Evolutionary conservation across 2,329 filamentous ascomycete genomes (phyloP).

Genomic region (Epichloe hybrida): DNA sequence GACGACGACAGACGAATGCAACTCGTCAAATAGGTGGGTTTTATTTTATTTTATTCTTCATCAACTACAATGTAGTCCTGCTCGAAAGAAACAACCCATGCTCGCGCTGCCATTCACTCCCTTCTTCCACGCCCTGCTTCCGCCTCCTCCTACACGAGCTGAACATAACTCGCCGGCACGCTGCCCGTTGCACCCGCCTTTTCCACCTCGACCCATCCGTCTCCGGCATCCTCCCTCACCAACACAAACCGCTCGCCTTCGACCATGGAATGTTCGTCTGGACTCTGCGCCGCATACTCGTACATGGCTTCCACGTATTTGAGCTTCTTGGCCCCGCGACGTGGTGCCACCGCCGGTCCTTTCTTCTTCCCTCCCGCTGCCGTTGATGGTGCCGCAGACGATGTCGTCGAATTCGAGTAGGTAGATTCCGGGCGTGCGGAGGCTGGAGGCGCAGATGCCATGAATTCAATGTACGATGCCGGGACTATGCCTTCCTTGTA

Average conservation of each 20-base stretch:
- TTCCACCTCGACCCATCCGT: slow-evolving; percentile 96
- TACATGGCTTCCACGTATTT: slow-evolving; percentile 90
- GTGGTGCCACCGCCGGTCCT: slow-evolving; percentile 81
- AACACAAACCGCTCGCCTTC: slow-evolving; percentile 90
- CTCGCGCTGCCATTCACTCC: slow-evolving; percentile 4
- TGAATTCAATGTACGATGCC: slow-evolving; percentile 66
- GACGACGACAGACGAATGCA: no score
- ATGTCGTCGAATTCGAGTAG: slow-evolving; percentile 55
- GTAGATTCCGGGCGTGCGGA: slow-evolving; percentile 55
- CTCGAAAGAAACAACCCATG: not conserved
- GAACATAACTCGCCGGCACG: slow-evolving; percentile 88
- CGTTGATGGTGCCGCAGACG: slow-evolving; percentile 19
- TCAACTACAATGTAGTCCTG: not conserved
- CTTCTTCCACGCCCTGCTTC: not conserved
- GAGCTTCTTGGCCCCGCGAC: slow-evolving; percentile 82
- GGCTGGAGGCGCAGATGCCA: slow-evolving; percentile 30
- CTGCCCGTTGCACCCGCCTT: slow-evolving; percentile 75
- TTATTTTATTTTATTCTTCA: no score
- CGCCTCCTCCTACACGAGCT: slow-evolving; percentile 43
- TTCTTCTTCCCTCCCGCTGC: slow-evolving; percentile 54
- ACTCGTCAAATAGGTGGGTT: not conserved
- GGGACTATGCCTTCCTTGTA: slow-evolving; percentile 77
- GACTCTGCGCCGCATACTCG: slow-evolving; percentile 75
- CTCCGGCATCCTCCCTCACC: slow-evolving; percentile 73
- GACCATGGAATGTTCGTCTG: slow-evolving; percentile 76